phyloP scores from a whole-genome alignment of 208 protist species.

The Trypanosoma scelopori region DNA sequence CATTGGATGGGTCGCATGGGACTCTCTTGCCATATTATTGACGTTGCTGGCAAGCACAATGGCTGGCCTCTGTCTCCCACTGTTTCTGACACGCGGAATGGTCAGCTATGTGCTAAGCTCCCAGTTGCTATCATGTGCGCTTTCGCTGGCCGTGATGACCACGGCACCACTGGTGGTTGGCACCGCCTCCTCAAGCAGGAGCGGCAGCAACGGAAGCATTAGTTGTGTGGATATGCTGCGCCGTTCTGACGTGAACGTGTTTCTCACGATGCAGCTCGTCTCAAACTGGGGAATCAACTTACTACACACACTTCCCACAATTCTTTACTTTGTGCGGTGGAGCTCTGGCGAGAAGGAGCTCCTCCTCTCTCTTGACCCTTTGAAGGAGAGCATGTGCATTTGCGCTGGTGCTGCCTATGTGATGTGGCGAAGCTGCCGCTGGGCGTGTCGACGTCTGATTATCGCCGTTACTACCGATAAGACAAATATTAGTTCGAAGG shows the following conservation, averaged over 20 bases:
- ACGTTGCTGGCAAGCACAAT: constrained; percentile 65
- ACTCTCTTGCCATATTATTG: constrained; percentile 54
- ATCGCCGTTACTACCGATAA: constrained; percentile 32
- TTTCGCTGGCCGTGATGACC: constrained; percentile 55
- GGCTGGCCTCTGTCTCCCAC: constrained; percentile 61
- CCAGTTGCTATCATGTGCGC: constrained; percentile 66
- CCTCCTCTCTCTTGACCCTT: constrained; percentile 35
- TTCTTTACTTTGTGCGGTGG: constrained; percentile 51
- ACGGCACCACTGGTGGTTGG: constrained; percentile 20
- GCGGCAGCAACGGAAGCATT: constrained; percentile 1
- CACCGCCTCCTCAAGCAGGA: constrained; percentile 11
- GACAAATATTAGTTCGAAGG: neutral
- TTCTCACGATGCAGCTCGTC: constrained; percentile 75
- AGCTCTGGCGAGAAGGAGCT: constrained; percentile 37
- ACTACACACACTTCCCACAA: constrained; percentile 76
- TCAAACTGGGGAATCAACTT: constrained; percentile 52
- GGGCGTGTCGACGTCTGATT: constrained; percentile 38
- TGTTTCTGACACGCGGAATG: constrained; percentile 83
- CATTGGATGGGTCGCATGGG: constrained; percentile 72
- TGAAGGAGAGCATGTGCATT: constrained; percentile 70
- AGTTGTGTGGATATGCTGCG: constrained; percentile 46
- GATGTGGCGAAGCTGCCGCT: constrained; percentile 53
- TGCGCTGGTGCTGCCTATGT: constrained; percentile 64
- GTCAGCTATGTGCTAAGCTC: constrained; percentile 76
- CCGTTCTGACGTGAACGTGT: constrained; percentile 64